Conservation (phyloP, 306 rosid genomes). For the Cucurbita moschata region DNA sequence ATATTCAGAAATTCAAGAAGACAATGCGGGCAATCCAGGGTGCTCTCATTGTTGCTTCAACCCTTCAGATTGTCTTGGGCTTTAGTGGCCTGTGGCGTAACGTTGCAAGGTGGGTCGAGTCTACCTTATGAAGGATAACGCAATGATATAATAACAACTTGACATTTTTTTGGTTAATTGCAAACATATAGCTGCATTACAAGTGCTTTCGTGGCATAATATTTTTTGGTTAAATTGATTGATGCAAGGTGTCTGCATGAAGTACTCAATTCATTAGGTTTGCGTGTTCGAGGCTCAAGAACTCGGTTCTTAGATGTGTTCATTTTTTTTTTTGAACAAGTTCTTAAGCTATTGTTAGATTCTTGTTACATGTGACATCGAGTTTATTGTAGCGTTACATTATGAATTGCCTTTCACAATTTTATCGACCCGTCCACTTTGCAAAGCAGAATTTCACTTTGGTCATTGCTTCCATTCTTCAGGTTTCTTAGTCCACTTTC, state of each 20-base stretch:
- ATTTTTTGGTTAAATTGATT: neutral
- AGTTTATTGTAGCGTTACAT: neutral
- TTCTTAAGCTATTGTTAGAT: neutral
- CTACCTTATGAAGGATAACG: neutral
- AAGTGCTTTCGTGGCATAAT: neutral
- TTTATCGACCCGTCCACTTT: neutral
- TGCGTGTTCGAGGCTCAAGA: neutral
- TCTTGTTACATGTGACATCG: neutral
- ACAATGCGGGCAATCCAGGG: slow-evolving; percentile 97
- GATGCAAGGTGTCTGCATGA: neutral
- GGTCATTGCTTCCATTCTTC: slow-evolving; percentile 17
- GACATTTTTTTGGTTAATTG: neutral
- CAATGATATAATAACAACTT: neutral
- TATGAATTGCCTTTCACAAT: neutral
- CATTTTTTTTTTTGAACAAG: neutral
- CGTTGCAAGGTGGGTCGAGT: slow-evolving; percentile 69
- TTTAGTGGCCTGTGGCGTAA: slow-evolving; percentile 99
- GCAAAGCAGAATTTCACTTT: slow-evolving; percentile 7
- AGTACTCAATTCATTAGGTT: neutral
- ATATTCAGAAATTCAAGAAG: slow-evolving; percentile 68
- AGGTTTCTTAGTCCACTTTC: slow-evolving; percentile 98
- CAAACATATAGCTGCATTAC: neutral
- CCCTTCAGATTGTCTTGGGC: slow-evolving; percentile 96
- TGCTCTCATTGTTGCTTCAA: slow-evolving; percentile 84
- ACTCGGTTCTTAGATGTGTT: neutral